These are phyloP conservation scores for Nigrograna mackinnonii DNA, from an alignment of 2,329 filamentous ascomycete genomes.

Conservation along the genomic window DNA sequence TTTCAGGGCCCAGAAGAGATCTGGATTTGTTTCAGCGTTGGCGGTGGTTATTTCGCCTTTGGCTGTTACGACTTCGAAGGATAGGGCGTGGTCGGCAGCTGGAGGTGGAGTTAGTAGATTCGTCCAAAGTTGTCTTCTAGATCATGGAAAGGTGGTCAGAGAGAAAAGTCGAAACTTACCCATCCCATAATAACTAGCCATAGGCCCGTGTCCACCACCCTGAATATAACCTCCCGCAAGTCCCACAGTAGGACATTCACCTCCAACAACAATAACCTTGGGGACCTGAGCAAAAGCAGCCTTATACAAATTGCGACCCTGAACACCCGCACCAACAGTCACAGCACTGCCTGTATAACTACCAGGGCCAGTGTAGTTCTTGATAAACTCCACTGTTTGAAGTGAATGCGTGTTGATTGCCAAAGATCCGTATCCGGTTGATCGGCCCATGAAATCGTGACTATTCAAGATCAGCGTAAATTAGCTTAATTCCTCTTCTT, in stretches of 20 bases:
- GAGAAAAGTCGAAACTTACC: not conserved
- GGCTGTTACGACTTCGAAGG: slow-evolving; percentile 26
- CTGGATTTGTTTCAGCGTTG: slow-evolving; percentile 19
- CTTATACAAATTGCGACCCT: slow-evolving; percentile 6
- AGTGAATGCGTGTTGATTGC: slow-evolving; percentile 20
- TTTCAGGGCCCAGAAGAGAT: slow-evolving; percentile 29
- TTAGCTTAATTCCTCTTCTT: no score
- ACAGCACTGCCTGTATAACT: slow-evolving; percentile 13
- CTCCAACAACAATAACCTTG: slow-evolving; percentile 12
- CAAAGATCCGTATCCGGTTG: slow-evolving; percentile 15
- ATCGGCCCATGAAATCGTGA: slow-evolving; percentile 19
- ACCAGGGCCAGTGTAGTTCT: slow-evolving; percentile 12
- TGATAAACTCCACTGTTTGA: slow-evolving; percentile 10
- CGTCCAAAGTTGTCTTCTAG: not conserved
- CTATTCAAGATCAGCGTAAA: no score
- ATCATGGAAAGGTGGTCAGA: not conserved
- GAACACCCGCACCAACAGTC: slow-evolving; percentile 12
- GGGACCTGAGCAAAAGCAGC: slow-evolving; percentile 8
- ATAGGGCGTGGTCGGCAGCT: slow-evolving; percentile 25
- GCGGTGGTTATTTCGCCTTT: slow-evolving; percentile 24
- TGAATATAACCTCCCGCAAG: slow-evolving; percentile 37
- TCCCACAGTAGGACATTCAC: slow-evolving; percentile 24
- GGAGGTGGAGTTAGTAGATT: not conserved
- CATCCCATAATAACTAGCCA: slow-evolving; percentile 28
- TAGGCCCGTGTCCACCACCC: slow-evolving; percentile 41